Evolutionary conservation across 129 eudicot species (phyloP), one percentile per base, ranked within the genome.

Genomic region (Mikania micrantha): DNA sequence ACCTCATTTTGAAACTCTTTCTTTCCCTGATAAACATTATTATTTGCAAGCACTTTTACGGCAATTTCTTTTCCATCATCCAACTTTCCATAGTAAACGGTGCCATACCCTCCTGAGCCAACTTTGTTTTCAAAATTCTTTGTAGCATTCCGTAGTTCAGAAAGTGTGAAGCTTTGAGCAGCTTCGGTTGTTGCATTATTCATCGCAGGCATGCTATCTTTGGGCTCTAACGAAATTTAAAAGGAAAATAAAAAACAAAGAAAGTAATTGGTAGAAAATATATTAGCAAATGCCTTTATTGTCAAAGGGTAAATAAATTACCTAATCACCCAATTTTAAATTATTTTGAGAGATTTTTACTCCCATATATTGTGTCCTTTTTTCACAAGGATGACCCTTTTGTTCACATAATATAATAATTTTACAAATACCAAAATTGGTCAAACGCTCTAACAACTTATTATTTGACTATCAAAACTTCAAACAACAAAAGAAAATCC

Each of bases 91-190:
- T 93, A 93, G 71, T 80, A 89, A 9, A 93, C 99, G 16, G 88
- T 87, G 48, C 99, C 99, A 83, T 86, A 93, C 20, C 96, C 99
- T 79, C 99, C 99, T 3, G 99, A 88, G 21, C 99, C 99, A 60
- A 93, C 78, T 79, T 89, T 88, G 66, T 75, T 89, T 78, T 89
- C 99, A 22, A 93, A 93, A 21, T 82, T 77, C 69, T 68, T 89
- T 29, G 99, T 93, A 36, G 99, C 96, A 5, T 77, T 85, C 29
- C 83, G 71, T 56, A 93, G 82, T 63, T 93, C 99, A 11, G 86
- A 73, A 64, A 86, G 79, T 27, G 93, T 74, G 77, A 93, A 93
- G 79, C 82, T 83, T 73, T 93, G 96, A 22, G 93, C 99, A 39
- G 96, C 84, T 76, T 93, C 99, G 32, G 90, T 63, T 16, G 85